These are phyloP conservation scores for Haplosporangium sp. DNA, from an alignment of 371 early-diverging fungal genomes.

Conservation along the genomic window DNA sequence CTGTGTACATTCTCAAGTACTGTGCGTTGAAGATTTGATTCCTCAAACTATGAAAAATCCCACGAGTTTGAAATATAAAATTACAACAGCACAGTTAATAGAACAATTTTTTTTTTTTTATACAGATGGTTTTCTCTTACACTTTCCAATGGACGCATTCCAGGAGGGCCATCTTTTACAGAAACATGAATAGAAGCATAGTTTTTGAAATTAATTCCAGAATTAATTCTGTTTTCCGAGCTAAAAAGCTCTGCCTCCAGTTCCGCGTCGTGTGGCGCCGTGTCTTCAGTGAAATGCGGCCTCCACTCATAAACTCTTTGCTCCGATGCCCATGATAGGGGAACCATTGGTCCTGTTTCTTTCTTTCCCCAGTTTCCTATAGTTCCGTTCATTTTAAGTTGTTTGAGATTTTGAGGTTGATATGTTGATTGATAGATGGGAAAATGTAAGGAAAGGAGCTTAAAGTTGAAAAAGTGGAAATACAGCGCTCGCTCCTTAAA, in stretches of 20 bases:
- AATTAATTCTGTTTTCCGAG: constrained; percentile 18
- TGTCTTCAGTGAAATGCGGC: constrained; percentile 17
- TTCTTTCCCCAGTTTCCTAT: constrained; percentile 33
- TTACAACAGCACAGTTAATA: too few species aligned
- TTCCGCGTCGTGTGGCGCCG: constrained; percentile 17
- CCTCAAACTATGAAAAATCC: constrained; percentile 57
- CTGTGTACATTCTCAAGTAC: constrained; percentile 69
- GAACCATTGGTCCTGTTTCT: background rate
- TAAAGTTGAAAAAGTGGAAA: too few species aligned
- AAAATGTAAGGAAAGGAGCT: background rate
- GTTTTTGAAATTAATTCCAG: constrained; percentile 42
- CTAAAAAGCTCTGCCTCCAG: constrained; percentile 39
- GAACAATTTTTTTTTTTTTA: background rate
- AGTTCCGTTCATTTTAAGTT: constrained; percentile 11
- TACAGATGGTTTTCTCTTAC: constrained; percentile 2
- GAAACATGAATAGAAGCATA: constrained; percentile 21
- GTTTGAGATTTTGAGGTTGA: too few species aligned
- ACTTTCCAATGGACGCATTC: constrained; percentile 6
- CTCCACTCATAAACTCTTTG: constrained; percentile 44
- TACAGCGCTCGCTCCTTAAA: too few species aligned
- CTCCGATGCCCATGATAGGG: constrained; percentile 34
- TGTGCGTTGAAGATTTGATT: constrained; percentile 60
- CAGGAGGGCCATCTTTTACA: constrained; percentile 21
- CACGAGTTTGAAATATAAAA: background rate
- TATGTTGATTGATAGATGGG: background rate